Evolutionary conservation across 768 basidiomycete genomes (phyloP).

Genomic region (Coprinellus aureogranulatus): DNA sequence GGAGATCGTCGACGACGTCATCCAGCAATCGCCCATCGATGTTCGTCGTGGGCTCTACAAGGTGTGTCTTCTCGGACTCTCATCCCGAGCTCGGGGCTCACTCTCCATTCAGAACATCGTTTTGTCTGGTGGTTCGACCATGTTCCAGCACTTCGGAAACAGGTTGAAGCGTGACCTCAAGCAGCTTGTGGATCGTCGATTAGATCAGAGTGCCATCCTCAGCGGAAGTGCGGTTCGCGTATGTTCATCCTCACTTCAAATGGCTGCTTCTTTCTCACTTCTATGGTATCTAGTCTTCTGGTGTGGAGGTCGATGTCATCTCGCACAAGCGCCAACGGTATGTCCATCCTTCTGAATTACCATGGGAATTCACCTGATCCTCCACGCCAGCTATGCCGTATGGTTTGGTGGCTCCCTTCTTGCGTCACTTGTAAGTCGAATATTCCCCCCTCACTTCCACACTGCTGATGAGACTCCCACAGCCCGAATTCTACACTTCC

Average conservation of each 20-base stretch:
- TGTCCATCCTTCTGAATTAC: constrained; percentile 11
- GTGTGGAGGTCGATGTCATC: constrained; percentile 97
- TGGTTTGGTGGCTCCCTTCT: constrained; percentile 98
- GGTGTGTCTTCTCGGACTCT: constrained; percentile 36
- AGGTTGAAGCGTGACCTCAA: constrained; percentile 94
- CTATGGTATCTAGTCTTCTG: constrained; percentile 65
- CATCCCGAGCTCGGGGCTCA: background rate
- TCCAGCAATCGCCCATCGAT: constrained; percentile 94
- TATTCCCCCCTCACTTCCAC: background rate
- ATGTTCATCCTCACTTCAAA: constrained; percentile 14
- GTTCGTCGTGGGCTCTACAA: constrained; percentile 96
- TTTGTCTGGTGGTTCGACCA: constrained; percentile 93
- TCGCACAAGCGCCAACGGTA: constrained; percentile 96
- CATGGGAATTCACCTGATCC: constrained; percentile 7
- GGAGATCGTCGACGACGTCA: constrained; percentile 93
- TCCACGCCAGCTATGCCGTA: constrained; percentile 70
- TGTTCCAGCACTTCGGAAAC: constrained; percentile 99
- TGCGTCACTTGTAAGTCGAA: constrained; percentile 86
- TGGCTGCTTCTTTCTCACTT: background rate
- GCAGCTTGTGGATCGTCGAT: constrained; percentile 86
- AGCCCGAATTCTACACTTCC: constrained; percentile 94
- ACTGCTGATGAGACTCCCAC: constrained; percentile 9
- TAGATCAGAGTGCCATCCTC: constrained; percentile 70
- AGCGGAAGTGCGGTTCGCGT: constrained; percentile 80
- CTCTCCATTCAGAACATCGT: constrained; percentile 80